Conservation (phyloP, 257 asterid species). For the Solanum piurae region DNA sequence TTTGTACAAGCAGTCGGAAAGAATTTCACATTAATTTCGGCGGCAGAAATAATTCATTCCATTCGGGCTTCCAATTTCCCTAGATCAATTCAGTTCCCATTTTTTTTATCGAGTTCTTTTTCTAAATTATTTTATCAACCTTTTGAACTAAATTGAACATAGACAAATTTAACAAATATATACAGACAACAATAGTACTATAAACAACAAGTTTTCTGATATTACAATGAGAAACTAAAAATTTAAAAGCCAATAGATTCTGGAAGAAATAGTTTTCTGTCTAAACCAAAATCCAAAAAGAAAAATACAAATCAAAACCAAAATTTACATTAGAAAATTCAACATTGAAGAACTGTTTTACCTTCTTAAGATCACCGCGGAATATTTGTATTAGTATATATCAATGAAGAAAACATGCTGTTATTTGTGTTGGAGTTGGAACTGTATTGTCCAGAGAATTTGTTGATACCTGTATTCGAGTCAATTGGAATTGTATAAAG, state of each 20-base stretch:
- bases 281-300: neutral
- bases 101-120: neutral
- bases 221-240: neutral
- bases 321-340: neutral
- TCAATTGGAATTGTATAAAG: constrained; percentile 34
- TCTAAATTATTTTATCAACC: neutral
- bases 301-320: neutral
- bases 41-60: neutral
- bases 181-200: neutral
- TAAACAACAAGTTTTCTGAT: neutral
- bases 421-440: constrained; percentile 9
- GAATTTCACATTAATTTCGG: no score
- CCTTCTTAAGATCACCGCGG: constrained; percentile 3
- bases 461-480: constrained; percentile 6
- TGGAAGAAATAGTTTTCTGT: neutral
- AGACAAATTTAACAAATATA: neutral
- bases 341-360: neutral
- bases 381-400: neutral
- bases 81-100: neutral
- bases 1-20: no score
- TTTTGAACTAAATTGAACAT: neutral
- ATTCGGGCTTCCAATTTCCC: neutral
- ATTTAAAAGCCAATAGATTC: neutral
- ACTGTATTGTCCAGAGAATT: constrained; percentile 5
- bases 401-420: constrained; percentile 7